Evolutionary conservation across 352 stramenopile genomes (phyloP).

Genomic region (Globisporangium echinulatum): DNA sequence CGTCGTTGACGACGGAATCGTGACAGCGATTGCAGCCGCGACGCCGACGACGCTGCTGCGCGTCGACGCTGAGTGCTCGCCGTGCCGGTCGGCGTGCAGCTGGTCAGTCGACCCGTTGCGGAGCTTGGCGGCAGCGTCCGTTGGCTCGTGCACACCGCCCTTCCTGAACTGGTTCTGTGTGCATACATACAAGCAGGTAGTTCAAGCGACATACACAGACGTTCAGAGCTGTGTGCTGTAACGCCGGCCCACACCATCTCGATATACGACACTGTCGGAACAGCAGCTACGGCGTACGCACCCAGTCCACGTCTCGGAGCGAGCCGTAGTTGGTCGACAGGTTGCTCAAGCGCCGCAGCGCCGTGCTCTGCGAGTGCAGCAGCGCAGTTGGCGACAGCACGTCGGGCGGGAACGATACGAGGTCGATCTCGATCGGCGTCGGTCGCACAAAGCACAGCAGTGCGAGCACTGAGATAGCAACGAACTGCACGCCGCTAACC

Average conservation of each 20-base stretch:
- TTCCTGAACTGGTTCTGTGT: not conserved
- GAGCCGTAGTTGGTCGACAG: slow-evolving; percentile 43
- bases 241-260: no score
- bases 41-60: slow-evolving; percentile 17
- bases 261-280: not conserved
- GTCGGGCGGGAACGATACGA: slow-evolving; percentile 35
- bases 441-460: slow-evolving; percentile 41
- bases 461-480: slow-evolving; percentile 32
- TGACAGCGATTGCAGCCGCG: slow-evolving; percentile 30
- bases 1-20: slow-evolving; percentile 60
- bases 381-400: slow-evolving; percentile 53
- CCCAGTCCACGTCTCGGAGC: slow-evolving; percentile 36
- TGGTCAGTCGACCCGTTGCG: not conserved
- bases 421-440: slow-evolving; percentile 45
- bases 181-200: not conserved
- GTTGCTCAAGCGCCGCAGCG: slow-evolving; percentile 26
- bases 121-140: not conserved
- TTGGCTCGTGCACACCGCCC: no score
- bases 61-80: slow-evolving; percentile 12
- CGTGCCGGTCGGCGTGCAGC: not conserved
- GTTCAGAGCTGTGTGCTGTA: not conserved
- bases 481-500: slow-evolving; percentile 34
- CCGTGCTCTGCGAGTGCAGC: slow-evolving; percentile 27
- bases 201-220: not conserved
- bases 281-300: slow-evolving; percentile 1